Percentiles rank a stretch among this genome's conserved stretches.
Evolutionary conservation across 257 asterid genomes (phyloP).

Genomic region (Cordia subcordata): DNA sequence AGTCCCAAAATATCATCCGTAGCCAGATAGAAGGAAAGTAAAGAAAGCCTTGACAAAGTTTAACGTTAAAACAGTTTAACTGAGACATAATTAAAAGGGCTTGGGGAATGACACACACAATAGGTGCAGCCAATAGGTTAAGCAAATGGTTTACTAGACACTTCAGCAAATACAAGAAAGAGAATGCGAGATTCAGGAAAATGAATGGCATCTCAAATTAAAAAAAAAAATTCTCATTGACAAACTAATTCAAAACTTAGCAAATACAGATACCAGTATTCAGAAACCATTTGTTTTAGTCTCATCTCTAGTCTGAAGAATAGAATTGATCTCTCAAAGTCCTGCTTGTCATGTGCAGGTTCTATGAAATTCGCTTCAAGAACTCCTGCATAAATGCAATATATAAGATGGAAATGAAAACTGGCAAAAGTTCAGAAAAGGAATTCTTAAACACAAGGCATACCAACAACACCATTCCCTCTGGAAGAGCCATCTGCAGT

Average conservation of each 20-base stretch:
- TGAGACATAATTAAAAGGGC: not conserved
- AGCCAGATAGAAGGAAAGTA: not conserved
- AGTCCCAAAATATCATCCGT: not conserved
- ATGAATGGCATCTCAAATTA: not conserved
- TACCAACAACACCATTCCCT: slow-evolving; percentile 90
- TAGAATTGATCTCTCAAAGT: slow-evolving; percentile 76
- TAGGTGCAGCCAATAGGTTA: too few relatives aligned
- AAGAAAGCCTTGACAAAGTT: not conserved
- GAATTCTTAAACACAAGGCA: slow-evolving; percentile 4
- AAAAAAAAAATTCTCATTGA: too few relatives aligned
- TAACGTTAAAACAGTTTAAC: not conserved
- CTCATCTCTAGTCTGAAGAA: slow-evolving; percentile 65
- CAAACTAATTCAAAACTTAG: not conserved
- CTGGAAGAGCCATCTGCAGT: slow-evolving; percentile 68
- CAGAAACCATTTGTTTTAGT: slow-evolving; percentile 72
- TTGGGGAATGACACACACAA: not conserved
- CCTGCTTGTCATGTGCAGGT: slow-evolving; percentile 99
- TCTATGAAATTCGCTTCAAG: slow-evolving; percentile 90
- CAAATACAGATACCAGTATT: slow-evolving; percentile 62
- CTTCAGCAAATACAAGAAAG: not conserved
- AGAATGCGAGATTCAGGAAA: not conserved
- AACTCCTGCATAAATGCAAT: slow-evolving; percentile 50
- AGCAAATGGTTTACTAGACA: too few relatives aligned
- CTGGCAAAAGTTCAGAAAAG: not conserved
- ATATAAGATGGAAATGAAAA: not conserved